Conservation (phyloP, 2,329 filamentous ascomycete species). For the Colletotrichum sp. region DNA sequence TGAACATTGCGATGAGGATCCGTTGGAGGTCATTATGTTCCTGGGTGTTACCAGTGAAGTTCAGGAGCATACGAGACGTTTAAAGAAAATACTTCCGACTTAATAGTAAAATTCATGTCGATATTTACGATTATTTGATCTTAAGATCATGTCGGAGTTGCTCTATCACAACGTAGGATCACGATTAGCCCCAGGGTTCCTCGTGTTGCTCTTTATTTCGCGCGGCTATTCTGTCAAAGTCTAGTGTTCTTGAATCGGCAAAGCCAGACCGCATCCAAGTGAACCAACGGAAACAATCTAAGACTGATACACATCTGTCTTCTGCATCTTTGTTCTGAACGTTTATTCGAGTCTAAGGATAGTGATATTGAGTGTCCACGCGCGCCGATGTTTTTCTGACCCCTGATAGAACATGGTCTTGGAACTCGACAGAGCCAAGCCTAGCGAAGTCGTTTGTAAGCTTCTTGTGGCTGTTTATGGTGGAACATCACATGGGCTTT, state of each 20-base stretch:
- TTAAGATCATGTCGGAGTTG: background rate
- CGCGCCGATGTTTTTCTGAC: background rate
- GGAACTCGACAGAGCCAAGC: background rate
- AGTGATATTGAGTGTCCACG: accelerated
- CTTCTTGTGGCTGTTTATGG: background rate
- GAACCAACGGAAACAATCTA: too few relatives aligned
- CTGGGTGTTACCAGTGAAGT: background rate
- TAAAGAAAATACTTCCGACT: too few relatives aligned
- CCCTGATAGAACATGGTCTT: background rate
- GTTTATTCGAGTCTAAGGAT: background rate
- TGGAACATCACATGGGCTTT: background rate
- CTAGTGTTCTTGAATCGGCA: too few relatives aligned
- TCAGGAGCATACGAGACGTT: background rate
- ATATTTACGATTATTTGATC: too few relatives aligned
- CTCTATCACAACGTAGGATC: background rate
- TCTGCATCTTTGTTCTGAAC: too few relatives aligned
- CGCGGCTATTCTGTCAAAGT: too few relatives aligned
- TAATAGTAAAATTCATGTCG: too few relatives aligned
- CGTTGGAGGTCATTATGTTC: accelerated
- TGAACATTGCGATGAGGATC: background rate
- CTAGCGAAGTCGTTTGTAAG: background rate
- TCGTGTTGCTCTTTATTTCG: too few relatives aligned
- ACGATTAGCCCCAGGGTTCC: too few relatives aligned
- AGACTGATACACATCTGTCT: background rate
- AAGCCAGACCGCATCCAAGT: too few relatives aligned